Evolutionary conservation across 208 protist genomes (phyloP).

Genomic region (Naegleria fowleri): DNA sequence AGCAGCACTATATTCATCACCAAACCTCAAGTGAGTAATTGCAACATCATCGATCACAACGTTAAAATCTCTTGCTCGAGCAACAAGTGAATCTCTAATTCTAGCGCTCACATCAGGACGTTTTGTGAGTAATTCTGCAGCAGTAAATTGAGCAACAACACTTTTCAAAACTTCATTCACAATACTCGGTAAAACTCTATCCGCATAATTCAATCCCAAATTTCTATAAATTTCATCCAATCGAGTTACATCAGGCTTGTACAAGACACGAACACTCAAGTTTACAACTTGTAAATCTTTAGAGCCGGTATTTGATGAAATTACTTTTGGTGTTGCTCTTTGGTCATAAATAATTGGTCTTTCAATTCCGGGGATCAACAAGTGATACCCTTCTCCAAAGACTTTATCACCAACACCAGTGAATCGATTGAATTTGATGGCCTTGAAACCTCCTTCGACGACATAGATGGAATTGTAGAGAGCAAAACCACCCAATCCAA

Average conservation of each 20-base stretch:
- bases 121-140: slow-evolving; percentile 92
- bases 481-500: not conserved
- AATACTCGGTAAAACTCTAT: slow-evolving; percentile 95
- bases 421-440: slow-evolving; percentile 21
- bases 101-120: slow-evolving; percentile 81
- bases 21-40: slow-evolving; percentile 92
- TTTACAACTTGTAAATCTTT: slow-evolving; percentile 97
- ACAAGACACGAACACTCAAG: slow-evolving; percentile 95
- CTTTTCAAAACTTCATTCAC: slow-evolving; percentile 97
- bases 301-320: slow-evolving; percentile 72
- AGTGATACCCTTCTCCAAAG: slow-evolving; percentile 85
- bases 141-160: slow-evolving; percentile 71
- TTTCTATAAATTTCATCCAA: slow-evolving; percentile 87
- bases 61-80: slow-evolving; percentile 90
- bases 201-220: slow-evolving; percentile 91
- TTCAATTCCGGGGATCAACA: slow-evolving; percentile 91
- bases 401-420: slow-evolving; percentile 11
- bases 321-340: slow-evolving; percentile 75
- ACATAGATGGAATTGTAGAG: not conserved
- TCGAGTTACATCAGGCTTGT: slow-evolving; percentile 77
- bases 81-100: slow-evolving; percentile 79
- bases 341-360: slow-evolving; percentile 94
- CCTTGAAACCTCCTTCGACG: not conserved
- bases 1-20: slow-evolving; percentile 84
- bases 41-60: slow-evolving; percentile 96